Evolutionary conservation across 345 rosid genomes (phyloP).

Genomic region (Hevea brasiliensis): DNA sequence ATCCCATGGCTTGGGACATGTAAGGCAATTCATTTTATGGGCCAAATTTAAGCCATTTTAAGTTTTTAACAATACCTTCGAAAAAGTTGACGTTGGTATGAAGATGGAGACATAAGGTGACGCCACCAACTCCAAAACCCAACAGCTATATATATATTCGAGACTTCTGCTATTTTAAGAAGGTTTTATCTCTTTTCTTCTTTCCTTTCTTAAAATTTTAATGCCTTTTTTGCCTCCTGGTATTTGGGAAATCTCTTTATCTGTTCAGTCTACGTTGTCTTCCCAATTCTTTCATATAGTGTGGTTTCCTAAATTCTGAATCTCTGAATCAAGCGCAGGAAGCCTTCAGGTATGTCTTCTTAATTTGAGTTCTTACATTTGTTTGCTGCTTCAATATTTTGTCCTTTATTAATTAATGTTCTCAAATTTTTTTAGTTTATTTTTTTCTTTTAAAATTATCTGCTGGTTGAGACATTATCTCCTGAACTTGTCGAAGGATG

Average conservation of each 20-base stretch:
- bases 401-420: background rate
- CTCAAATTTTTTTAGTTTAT: background rate
- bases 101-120: background rate
- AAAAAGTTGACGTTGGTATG: background rate
- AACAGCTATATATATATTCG: background rate
- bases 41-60: too few species aligned
- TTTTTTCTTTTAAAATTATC: background rate
- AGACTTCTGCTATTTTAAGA: constrained; percentile 5
- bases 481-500: background rate
- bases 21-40: too few species aligned
- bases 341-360: background rate
- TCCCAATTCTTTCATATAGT: background rate
- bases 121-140: constrained; percentile 8
- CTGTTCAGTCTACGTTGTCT: background rate
- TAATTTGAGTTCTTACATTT: background rate
- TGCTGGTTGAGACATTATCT: background rate
- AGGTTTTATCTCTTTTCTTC: background rate
- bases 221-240: background rate
- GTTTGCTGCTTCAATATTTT: background rate
- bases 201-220: too few species aligned
- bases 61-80: too few species aligned
- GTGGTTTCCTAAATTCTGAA: background rate
- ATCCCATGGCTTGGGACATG: too few species aligned
- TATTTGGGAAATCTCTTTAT: background rate
- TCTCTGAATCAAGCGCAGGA: background rate